Conservation (phyloP, 1,284 basidiomycete species). For the Puccinia horiana region DNA sequence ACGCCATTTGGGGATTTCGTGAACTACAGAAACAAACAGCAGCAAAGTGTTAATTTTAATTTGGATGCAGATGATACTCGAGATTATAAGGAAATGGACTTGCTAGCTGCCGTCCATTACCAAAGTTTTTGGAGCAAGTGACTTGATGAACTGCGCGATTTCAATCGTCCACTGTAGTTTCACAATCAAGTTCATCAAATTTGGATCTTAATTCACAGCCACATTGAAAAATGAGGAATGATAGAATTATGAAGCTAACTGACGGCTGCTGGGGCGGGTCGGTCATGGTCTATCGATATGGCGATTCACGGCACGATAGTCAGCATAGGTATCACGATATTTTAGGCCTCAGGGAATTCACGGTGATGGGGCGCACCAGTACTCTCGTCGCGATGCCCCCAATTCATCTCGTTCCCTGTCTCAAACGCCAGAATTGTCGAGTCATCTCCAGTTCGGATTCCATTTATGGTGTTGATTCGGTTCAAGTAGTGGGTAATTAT, state of each 20-base stretch:
- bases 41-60: no score
- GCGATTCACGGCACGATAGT: no score
- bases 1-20: conserved; percentile 19
- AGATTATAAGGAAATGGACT: neutral
- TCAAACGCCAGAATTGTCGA: conserved; percentile 43
- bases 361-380: neutral
- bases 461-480: conserved; percentile 42
- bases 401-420: conserved; percentile 49
- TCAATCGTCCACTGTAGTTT: conserved; percentile 42
- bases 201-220: no score
- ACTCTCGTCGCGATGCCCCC: neutral
- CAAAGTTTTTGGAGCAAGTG: conserved; percentile 42
- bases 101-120: conserved; percentile 50
- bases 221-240: neutral
- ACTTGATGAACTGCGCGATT: conserved; percentile 42
- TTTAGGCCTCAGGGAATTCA: no score
- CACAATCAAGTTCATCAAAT: neutral
- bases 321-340: no score
- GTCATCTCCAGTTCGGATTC: conserved; percentile 37
- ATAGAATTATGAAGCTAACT: neutral
- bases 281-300: no score
- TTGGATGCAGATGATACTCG: no score
- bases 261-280: conserved; percentile 15
- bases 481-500: conserved; percentile 37
- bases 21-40: conserved; percentile 6